Base-by-base conservation (phyloP, 2,329 filamentous ascomycete genomes). In the Nothomitra cinnamomea region DNA sequence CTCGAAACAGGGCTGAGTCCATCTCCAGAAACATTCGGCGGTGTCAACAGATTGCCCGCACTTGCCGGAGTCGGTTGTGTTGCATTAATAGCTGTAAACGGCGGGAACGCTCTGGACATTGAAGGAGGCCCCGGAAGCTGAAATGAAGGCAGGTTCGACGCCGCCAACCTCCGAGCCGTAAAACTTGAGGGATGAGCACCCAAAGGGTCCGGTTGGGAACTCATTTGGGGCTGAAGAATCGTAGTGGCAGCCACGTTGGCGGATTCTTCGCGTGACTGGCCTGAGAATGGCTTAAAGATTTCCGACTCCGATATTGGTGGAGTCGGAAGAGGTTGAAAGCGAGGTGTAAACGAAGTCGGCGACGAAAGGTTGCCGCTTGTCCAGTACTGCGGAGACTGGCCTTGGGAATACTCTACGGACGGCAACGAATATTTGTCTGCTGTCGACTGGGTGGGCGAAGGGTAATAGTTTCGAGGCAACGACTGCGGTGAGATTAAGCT, bases 151-250 rank as follows among this genome's bases (percentile, higher is more conserved):
- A 88, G 74, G 60, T 77, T 76, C 55, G 77, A 78, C 57, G 83
- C 79, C 62, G 82, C 82, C 63, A 80, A 78, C 66, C 83, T 78
- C 62, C 84, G 78, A 66, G 81, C 75, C 60, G 81, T 78, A 65
- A 88, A 80, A 70, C 82, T 83, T 64, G 76, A 73, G 61, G 77
- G 28, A 49, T 49, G 73, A 61, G 73, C 71, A 66, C 74, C 74
- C 70, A 82, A 75, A 65, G 71, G 70, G 66, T 81, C 77, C 63
- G 78, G 68, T 64, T 74, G 72, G 65, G 76, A 70, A 69, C 78
- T 75, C 78, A 82, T 82, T 65, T 74, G 76, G 64, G 74, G 69
- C 64, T 75, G 72, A 62, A 74, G 75, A 61, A 76, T 72, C 63
- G 78, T 75, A 61, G 77, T 74, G 64, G 78, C 73, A 71, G 78